Conservation (phyloP, 2,329 filamentous ascomycete species). For the Pseudonectria buxi region DNA sequence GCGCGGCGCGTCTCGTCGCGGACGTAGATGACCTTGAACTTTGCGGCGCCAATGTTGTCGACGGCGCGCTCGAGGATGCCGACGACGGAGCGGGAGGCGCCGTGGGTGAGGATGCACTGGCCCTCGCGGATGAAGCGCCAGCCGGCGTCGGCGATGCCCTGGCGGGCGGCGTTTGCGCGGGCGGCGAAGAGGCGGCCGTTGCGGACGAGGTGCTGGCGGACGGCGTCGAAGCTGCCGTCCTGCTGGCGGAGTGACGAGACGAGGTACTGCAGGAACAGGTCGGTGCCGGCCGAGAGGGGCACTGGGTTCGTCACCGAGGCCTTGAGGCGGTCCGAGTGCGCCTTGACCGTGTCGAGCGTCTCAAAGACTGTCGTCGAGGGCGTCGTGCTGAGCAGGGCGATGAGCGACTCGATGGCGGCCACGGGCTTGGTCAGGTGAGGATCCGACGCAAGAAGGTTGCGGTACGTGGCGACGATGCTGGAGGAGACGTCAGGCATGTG, state of each 20-base stretch:
- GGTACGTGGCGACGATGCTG: conserved; percentile 51
- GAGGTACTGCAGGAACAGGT: conserved; percentile 92
- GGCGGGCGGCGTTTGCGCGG: conserved; percentile 76
- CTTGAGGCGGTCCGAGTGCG: conserved; percentile 71
- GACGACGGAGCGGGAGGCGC: conserved; percentile 77
- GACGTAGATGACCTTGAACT: conserved; percentile 82
- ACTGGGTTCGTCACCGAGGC: conserved; percentile 78
- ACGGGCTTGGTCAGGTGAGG: conserved; percentile 91
- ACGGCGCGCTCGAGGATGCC: conserved; percentile 65
- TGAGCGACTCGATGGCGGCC: conserved; percentile 86
- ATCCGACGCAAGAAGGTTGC: conserved; percentile 54
- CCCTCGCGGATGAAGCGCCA: conserved; percentile 73
- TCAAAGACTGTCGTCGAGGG: conserved; percentile 85
- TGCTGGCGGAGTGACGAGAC: conserved; percentile 63
- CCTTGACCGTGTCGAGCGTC: conserved; percentile 78
- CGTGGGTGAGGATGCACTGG: conserved; percentile 80
- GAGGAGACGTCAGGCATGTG: neutral
- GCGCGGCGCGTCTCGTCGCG: conserved; percentile 46
- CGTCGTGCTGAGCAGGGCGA: conserved; percentile 73
- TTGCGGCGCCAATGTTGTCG: conserved; percentile 48
- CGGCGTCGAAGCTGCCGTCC: conserved; percentile 61
- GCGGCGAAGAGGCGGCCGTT: conserved; percentile 84
- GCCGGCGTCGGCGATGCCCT: conserved; percentile 75
- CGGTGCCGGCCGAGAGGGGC: conserved; percentile 85
- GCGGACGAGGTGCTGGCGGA: conserved; percentile 73